These are phyloP conservation scores for Triticum urartu DNA, from an alignment of 176 grass and related monocot genomes.

Conservation along the genomic window DNA sequence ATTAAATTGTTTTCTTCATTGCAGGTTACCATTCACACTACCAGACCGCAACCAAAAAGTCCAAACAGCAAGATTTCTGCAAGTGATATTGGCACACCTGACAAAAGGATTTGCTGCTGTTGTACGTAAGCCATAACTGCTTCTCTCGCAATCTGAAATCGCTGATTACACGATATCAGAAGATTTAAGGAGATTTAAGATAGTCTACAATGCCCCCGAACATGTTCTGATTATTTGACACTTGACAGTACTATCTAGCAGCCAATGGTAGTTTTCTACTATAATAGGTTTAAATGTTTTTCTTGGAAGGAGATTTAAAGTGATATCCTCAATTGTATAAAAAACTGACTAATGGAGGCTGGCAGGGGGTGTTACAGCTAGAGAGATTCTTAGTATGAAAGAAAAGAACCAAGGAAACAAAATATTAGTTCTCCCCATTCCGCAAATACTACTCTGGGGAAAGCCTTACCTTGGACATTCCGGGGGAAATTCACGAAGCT, in stretches of 20 bases:
- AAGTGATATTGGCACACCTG: neutral
- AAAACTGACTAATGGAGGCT: neutral
- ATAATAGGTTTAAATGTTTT: neutral
- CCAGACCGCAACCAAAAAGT: neutral
- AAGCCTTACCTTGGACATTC: neutral
- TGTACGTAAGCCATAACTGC: neutral
- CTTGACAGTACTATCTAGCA: neutral
- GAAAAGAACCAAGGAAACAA: conserved; percentile 2
- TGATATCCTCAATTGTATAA: neutral
- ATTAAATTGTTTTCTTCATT: neutral
- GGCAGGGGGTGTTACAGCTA: neutral
- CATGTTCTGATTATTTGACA: neutral
- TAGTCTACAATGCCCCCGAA: neutral
- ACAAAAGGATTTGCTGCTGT: neutral
- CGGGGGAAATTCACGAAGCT: neutral
- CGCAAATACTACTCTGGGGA: neutral
- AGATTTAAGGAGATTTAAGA: neutral
- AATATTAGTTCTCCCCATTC: neutral
- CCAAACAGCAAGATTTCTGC: conserved; percentile 6
- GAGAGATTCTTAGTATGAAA: neutral
- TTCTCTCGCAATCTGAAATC: neutral
- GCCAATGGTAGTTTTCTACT: neutral
- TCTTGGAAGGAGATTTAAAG: neutral
- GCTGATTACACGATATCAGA: neutral
- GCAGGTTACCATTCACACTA: neutral